Conservation (phyloP, 176 grass and related monocot species). For the Thinopyrum elongatum region DNA sequence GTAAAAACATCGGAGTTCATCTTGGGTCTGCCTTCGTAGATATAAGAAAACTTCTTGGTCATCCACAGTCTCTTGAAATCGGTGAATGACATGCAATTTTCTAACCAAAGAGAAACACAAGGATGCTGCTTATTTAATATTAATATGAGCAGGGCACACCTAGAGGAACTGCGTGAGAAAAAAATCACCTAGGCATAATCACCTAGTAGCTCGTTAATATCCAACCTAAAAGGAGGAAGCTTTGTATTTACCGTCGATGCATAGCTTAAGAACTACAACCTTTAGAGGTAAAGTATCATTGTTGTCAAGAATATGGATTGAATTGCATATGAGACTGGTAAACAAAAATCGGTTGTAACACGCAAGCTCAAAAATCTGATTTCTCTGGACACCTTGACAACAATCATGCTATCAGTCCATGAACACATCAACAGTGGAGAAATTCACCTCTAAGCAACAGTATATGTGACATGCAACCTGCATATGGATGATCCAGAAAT, state of each 20-base stretch:
- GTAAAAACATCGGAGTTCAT: conserved; percentile 69
- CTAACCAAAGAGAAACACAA: conserved; percentile 20
- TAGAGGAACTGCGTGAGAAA: background rate
- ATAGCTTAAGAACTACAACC: no score
- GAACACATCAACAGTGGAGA: no score
- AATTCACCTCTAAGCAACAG: no score
- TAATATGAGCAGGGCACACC: background rate
- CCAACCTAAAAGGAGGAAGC: conserved; percentile 66
- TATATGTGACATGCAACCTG: no score
- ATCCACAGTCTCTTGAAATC: conserved; percentile 78
- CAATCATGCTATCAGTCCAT: no score
- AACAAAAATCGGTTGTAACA: no score
- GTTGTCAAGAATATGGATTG: no score
- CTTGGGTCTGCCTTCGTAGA: conserved; percentile 64
- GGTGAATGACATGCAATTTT: conserved; percentile 36
- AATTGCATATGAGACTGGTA: no score
- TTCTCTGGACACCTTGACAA: no score
- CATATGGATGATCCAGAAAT: no score
- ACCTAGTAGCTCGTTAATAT: conserved; percentile 73
- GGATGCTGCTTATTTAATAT: background rate
- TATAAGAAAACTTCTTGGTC: conserved; percentile 75
- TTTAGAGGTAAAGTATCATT: no score
- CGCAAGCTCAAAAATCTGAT: no score
- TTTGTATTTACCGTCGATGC: conserved; percentile 31
- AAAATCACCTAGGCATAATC: conserved; percentile 53